Base-by-base conservation (phyloP, 768 basidiomycete genomes). In the Tephrocybe rancida region DNA sequence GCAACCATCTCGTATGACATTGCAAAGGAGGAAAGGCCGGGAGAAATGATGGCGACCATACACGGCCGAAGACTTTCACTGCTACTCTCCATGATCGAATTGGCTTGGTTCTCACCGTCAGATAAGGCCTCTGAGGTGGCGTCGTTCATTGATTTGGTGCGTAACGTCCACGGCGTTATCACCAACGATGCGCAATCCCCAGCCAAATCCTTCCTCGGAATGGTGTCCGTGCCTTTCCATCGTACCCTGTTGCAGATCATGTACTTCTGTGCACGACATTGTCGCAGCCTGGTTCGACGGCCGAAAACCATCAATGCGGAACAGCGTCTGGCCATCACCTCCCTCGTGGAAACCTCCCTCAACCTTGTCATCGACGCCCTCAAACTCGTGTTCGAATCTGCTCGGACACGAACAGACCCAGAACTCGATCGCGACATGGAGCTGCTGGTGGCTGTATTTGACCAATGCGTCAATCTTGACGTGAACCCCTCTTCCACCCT, bases 31-130 rank as follows among this genome's bases (percentile, higher is more conserved):
- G 76, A 70, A 34, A 81, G 92, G 29, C 76, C 74, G 4, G 95
- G 95, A 0, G 88, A 93, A 53, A 88, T 95, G 81, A 90, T 95
- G 84, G 78, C 87, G 0, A 80, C 82, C 1, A 85, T 95, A 14
- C 93, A 98, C 58, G 80, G 83, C 2, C 82, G 87, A 21, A 79
- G 92, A 27, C 71, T 98, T 21, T 79, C 82, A 3, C 75, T 96
- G 2, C 75, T 97, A 2, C 76, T 93, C 21, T 80, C 87, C 0
- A 67, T 95, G 45, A 74, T 94, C n/a, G 90, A 97, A 60, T 78
- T 89, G 3, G 84, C 83, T 0, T 90, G 92, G 85, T 90, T 90
- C 64, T 82, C 82, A 2, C 73, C 80, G 0, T 65, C 77, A 5
- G 84, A 85, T 57, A 79, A 78, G 35, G 70, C 79, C 45, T 55